These are phyloP conservation scores for Solanum sejunctum DNA, from an alignment of 257 asterid species.

Conservation along the genomic window DNA sequence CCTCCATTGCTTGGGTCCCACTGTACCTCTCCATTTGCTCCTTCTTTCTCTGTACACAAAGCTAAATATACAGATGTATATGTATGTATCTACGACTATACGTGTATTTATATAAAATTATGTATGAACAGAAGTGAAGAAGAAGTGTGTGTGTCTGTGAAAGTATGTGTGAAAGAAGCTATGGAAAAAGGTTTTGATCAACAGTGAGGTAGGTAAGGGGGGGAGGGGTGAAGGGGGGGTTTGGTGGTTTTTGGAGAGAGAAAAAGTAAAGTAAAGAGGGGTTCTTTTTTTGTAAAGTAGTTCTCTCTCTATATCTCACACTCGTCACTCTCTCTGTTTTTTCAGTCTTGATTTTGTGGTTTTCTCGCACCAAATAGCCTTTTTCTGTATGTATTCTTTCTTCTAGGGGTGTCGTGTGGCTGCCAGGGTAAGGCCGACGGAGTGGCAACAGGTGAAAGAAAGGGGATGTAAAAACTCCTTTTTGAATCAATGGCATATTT, in stretches of 20 bases:
- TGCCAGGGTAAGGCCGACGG: no score
- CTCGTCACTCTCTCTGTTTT: not conserved
- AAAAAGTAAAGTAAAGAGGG: not conserved
- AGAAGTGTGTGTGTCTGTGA: not conserved
- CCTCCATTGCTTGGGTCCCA: conserved; percentile 46
- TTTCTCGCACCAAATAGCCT: not conserved
- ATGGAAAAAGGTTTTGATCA: not conserved
- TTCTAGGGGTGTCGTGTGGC: no score
- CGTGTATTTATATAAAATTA: not conserved
- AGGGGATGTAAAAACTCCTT: no score
- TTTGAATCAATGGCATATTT: no score
- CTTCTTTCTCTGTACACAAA: not conserved
- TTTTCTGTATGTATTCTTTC: not conserved
- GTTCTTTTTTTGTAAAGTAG: not conserved
- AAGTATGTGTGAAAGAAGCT: not conserved
- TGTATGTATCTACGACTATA: not conserved
- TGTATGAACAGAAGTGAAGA: not conserved
- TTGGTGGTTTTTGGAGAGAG: conserved; percentile 2
- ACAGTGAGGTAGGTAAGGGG: not conserved
- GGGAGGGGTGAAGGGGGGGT: no score
- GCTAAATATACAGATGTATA: not conserved
- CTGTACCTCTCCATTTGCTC: conserved; percentile 45
- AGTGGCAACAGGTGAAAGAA: no score
- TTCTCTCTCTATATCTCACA: conserved; percentile 6
- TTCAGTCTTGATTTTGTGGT: not conserved